Evolutionary conservation across 2,329 filamentous ascomycete genomes (phyloP).

Genomic region (Pseudocercospora musae): DNA sequence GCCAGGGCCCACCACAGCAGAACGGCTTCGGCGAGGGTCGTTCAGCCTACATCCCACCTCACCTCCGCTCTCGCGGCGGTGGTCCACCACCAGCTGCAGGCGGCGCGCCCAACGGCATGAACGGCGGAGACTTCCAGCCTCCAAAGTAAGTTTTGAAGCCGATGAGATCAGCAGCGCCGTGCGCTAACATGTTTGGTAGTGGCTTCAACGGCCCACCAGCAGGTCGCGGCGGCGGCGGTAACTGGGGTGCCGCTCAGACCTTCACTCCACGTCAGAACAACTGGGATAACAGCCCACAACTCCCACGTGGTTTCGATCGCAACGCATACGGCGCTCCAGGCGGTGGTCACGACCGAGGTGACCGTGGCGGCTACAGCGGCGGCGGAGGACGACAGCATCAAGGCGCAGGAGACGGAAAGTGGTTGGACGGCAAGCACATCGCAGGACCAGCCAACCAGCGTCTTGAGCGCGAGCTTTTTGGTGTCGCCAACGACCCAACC

Average conservation of each 20-base stretch:
- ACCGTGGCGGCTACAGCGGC: slow-evolving; percentile 43
- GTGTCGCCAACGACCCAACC: slow-evolving; percentile 80
- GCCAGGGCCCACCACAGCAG: slow-evolving; percentile 40
- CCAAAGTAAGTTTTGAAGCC: slow-evolving; percentile 30
- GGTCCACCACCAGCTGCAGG: slow-evolving; percentile 44
- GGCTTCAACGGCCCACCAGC: slow-evolving; percentile 44
- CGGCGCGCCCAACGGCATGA: slow-evolving; percentile 48
- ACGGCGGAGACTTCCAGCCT: slow-evolving; percentile 47
- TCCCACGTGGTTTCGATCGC: slow-evolving; percentile 54
- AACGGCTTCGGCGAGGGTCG: slow-evolving; percentile 52
- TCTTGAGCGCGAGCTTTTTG: slow-evolving; percentile 93
- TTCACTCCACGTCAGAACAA: slow-evolving; percentile 51
- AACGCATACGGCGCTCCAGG: slow-evolving; percentile 59
- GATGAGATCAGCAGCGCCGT: slow-evolving; percentile 10
- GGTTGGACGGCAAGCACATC: slow-evolving; percentile 95
- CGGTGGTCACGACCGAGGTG: slow-evolving; percentile 48
- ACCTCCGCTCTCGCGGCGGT: slow-evolving; percentile 59
- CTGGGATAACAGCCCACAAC: slow-evolving; percentile 40
- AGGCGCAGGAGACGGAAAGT: slow-evolving; percentile 91
- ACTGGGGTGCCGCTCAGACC: slow-evolving; percentile 55
- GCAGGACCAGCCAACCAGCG: slow-evolving; percentile 84
- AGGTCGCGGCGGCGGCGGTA: slow-evolving; percentile 33
- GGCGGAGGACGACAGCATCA: slow-evolving; percentile 58
- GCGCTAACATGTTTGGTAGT: slow-evolving; percentile 35
- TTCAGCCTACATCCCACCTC: slow-evolving; percentile 79